Conservation (phyloP, 1,284 basidiomycete genomes). For the Trichosporon inkin region DNA sequence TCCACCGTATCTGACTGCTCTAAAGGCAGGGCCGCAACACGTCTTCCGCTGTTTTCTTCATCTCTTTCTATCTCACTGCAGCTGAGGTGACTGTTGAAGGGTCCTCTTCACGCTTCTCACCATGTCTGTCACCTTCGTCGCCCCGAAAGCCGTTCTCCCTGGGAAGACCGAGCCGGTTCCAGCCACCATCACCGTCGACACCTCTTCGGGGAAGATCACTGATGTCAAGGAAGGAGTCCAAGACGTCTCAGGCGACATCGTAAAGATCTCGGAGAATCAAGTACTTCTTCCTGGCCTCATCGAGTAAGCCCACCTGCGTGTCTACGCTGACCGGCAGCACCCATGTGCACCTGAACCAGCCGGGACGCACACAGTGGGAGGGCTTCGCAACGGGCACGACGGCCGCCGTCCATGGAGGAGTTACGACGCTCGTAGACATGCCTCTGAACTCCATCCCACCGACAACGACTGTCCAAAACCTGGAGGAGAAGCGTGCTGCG, state of each 20-base stretch:
- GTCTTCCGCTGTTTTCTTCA: background rate
- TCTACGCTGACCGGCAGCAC: conserved; percentile 55
- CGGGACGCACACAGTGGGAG: conserved; percentile 75
- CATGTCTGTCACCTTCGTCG: conserved; percentile 23
- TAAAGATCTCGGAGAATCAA: conserved; percentile 34
- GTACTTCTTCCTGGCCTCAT: conserved; percentile 77
- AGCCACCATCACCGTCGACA: conserved; percentile 60
- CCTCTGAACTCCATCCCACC: conserved; percentile 92
- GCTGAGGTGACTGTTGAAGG: background rate
- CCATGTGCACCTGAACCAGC: conserved; percentile 90
- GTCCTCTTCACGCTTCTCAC: background rate
- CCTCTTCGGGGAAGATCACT: conserved; percentile 63
- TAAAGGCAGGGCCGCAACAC: background rate
- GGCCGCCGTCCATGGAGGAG: conserved; percentile 81
- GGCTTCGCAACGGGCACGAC: conserved; percentile 85
- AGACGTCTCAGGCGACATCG: conserved; percentile 30
- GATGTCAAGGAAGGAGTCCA: conserved; percentile 50
- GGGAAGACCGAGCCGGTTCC: conserved; percentile 55
- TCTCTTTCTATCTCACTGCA: background rate
- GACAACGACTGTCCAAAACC: conserved; percentile 73
- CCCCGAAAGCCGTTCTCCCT: conserved; percentile 59
- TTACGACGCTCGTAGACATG: conserved; percentile 92
- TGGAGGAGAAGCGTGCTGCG: conserved; percentile 64
- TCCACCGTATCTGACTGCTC: background rate
- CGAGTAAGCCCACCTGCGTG: conserved; percentile 59